These are phyloP conservation scores for Yamadazyma songkhlaensis DNA, from an alignment of 1,139 yeast genomes.

Conservation along the genomic window DNA sequence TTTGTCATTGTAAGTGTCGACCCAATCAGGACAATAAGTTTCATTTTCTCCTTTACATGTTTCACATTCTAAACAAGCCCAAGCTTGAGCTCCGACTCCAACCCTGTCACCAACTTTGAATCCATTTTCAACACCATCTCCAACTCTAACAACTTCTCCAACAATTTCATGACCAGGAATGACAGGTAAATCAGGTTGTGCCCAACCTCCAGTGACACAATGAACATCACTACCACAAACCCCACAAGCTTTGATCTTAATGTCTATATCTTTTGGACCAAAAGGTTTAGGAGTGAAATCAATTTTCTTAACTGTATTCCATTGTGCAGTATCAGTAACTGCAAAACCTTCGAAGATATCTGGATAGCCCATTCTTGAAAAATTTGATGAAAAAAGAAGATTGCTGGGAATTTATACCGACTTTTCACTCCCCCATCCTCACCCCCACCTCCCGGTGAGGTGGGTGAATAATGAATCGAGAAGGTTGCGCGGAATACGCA, in stretches of 20 bases:
- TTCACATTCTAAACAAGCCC: conserved; percentile 46
- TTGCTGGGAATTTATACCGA: no score
- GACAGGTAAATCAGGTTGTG: conserved; percentile 23
- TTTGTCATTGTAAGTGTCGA: conserved; percentile 46
- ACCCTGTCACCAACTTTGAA: conserved; percentile 56
- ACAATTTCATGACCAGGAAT: conserved; percentile 50
- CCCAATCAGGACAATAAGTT: conserved; percentile 44
- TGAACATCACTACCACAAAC: conserved; percentile 44
- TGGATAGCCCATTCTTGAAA: conserved; percentile 17
- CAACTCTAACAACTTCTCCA: conserved; percentile 48
- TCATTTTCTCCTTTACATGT: conserved; percentile 47
- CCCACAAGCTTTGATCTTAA: conserved; percentile 37
- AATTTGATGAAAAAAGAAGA: conserved; percentile 1
- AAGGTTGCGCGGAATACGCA: not conserved
- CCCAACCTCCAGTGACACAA: conserved; percentile 42
- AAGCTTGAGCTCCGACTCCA: conserved; percentile 58
- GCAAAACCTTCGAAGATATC: conserved; percentile 46
- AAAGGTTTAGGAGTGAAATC: conserved; percentile 31
- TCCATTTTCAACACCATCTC: conserved; percentile 29
- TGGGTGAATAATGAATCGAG: no score
- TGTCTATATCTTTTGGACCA: conserved; percentile 30
- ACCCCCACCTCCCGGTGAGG: not conserved
- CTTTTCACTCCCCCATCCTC: not conserved
- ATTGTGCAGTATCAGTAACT: conserved; percentile 28
- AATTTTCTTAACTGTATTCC: conserved; percentile 36